phyloP scores from a whole-genome alignment of 257 asterid genomes.

The Nicotiana sylvestris region DNA sequence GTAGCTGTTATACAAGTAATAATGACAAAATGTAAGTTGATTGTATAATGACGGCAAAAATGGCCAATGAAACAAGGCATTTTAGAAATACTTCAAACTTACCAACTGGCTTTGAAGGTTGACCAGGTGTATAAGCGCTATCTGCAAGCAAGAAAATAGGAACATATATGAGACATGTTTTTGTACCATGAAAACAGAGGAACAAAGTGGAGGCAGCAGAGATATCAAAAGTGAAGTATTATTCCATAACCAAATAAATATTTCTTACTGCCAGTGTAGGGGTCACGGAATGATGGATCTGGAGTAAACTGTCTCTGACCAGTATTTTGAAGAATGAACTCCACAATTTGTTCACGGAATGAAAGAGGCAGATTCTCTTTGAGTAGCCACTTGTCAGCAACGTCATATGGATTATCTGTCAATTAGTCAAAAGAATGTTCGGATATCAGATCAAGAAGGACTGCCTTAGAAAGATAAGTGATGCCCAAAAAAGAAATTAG shows the following conservation, averaged over 20 bases:
- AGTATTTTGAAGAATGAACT: constrained; percentile 76
- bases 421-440: constrained; percentile 19
- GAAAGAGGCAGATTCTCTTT: constrained; percentile 84
- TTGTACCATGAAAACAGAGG: constrained; percentile 10
- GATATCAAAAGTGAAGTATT: not conserved
- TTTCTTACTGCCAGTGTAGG: constrained; percentile 89
- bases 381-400: constrained; percentile 95
- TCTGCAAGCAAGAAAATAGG: constrained; percentile 44
- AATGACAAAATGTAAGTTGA: constrained; percentile 1
- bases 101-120: constrained; percentile 63
- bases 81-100: not conserved
- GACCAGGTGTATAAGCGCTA: constrained; percentile 90
- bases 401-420: constrained; percentile 84
- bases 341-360: constrained; percentile 90
- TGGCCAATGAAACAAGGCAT: not conserved
- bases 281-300: constrained; percentile 77
- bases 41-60: constrained; percentile 17
- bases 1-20: constrained; percentile 38
- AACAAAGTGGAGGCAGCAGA: not conserved
- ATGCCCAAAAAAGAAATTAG: not conserved
- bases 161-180: not conserved
- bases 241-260: constrained; percentile 4
- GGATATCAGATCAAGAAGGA: not conserved
- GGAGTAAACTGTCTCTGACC: constrained; percentile 78
- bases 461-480: not conserved